phyloP scores from a whole-genome alignment of 2,329 filamentous ascomycete species.

The Apiospora arundinis region DNA sequence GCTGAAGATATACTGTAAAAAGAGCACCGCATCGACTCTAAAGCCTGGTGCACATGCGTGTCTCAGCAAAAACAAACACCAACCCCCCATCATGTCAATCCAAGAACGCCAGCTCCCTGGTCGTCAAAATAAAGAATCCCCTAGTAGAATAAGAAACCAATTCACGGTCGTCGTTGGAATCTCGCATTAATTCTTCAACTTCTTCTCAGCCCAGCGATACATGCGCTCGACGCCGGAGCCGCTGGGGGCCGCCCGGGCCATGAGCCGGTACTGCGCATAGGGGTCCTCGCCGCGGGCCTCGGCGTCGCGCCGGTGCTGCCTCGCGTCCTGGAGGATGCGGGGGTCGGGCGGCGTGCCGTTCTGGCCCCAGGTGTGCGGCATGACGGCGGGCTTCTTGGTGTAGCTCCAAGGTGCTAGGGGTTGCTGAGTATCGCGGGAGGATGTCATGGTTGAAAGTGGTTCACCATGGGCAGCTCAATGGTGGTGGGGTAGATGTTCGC shows the following conservation, averaged over 20 bases:
- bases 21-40: no score
- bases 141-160: background rate
- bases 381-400: background rate
- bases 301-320: conserved; percentile 33
- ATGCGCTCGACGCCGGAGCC: conserved; percentile 7
- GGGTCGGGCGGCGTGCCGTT: background rate
- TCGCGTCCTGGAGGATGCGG: background rate
- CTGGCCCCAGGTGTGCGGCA: background rate
- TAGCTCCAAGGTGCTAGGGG: background rate
- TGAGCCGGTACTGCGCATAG: conserved; percentile 10
- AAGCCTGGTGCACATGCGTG: background rate
- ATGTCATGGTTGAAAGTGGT: background rate
- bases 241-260: conserved; percentile 13
- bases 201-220: conserved; percentile 7
- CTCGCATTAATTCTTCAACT: background rate
- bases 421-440: background rate
- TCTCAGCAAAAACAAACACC: background rate
- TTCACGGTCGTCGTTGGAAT: no score
- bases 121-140: background rate
- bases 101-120: background rate
- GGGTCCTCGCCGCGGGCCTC: conserved; percentile 19
- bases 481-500: background rate
- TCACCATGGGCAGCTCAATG: no score
- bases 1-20: no score
- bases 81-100: background rate